phyloP scores from a whole-genome alignment of 495 filamentous ascomycete species.

The Daldinia vernicosa region DNA sequence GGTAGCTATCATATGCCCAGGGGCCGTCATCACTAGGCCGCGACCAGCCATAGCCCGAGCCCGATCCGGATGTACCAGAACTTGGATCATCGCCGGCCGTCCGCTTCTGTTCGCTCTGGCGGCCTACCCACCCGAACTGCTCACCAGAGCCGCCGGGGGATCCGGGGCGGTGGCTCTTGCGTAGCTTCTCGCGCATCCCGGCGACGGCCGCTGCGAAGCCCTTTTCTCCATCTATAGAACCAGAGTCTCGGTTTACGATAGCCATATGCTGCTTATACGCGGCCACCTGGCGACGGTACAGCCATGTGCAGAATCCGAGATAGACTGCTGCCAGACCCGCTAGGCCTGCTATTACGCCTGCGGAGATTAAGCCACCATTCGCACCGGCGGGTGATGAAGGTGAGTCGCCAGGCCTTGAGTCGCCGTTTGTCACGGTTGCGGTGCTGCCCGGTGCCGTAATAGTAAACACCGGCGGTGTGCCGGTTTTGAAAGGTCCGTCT shows the following conservation, averaged over 20 bases:
- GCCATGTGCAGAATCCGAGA: conserved; percentile 75
- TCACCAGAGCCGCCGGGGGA: conserved; percentile 41
- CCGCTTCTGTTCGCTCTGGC: conserved; percentile 50
- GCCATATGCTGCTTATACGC: conserved; percentile 71
- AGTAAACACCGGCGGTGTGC: conserved; percentile 69
- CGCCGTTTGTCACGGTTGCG: conserved; percentile 59
- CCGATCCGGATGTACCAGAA: conserved; percentile 29
- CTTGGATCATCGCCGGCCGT: conserved; percentile 42
- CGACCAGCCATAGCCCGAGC: conserved; percentile 21
- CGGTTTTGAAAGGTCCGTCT: conserved; percentile 73
- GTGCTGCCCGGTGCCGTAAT: conserved; percentile 66
- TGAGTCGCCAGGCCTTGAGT: conserved; percentile 16
- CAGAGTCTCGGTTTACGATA: conserved; percentile 57
- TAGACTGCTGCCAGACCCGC: conserved; percentile 66
- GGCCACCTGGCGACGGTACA: conserved; percentile 70
- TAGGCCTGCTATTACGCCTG: conserved; percentile 69
- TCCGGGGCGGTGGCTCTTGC: conserved; percentile 31
- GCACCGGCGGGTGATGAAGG: conserved; percentile 35
- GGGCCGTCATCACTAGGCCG: conserved; percentile 36
- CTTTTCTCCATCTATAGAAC: conserved; percentile 19
- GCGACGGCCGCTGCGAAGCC: conserved; percentile 2
- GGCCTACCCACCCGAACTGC: conserved; percentile 49
- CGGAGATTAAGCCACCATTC: conserved; percentile 70
- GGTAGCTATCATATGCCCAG: conserved; percentile 23
- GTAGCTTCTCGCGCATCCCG: conserved; percentile 43